Evolutionary conservation across 805 yeast species (phyloP), one percentile per base, ranked within the genome.

Genomic region (Maudiozyma pseudohumilis): DNA sequence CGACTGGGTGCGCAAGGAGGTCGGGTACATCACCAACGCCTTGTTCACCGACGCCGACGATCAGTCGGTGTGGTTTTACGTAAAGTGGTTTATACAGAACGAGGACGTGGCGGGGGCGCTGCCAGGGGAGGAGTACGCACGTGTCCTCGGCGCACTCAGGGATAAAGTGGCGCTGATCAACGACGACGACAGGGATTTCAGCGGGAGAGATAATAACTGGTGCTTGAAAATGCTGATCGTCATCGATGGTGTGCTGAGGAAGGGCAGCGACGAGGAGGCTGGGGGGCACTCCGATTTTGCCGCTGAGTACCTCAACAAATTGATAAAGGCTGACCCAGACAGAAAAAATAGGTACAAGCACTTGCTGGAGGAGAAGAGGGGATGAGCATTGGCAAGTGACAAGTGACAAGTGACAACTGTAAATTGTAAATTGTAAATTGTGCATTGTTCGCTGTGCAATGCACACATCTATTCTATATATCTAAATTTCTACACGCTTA

Each of bases 41-140:
- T 75, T 86, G 61, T 85, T 78, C 53, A 85, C 94, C 47, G 97
- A 92, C 55, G 88, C 95, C 0, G 89, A 84, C 37, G 98, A 92
- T 53, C 88, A 94, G 31, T 83, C 96, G 0, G 81, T 85, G 0
- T 92, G 97, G 96, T 68, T 82, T 2, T 92, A 88, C 54, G 68
- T 85, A 41, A 72, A 77, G 36, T 92, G 97, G 97, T 64, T 89
- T 17, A 56, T 74, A 7, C 62, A 65, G 4, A 51, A 53, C 33
- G 63, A 56, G 1, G 43, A 60, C 18, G 57, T 63, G 6, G 40
- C 51, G 0, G 44, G 49, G 5, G 41, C 46, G 1, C 36, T 63
- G 28, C 40, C 37, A 5, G 30, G 39, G 12, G 59, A 53, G 1
- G 59, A 64, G 16, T 66, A 66, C 37, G 21, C 48, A 1, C 50